A percentile compares a stretch with the other conserved stretches of the same genome.
These are phyloP conservation scores for Tulasnella sp. DNA, from an alignment of 768 basidiomycete genomes.

Conservation along the genomic window DNA sequence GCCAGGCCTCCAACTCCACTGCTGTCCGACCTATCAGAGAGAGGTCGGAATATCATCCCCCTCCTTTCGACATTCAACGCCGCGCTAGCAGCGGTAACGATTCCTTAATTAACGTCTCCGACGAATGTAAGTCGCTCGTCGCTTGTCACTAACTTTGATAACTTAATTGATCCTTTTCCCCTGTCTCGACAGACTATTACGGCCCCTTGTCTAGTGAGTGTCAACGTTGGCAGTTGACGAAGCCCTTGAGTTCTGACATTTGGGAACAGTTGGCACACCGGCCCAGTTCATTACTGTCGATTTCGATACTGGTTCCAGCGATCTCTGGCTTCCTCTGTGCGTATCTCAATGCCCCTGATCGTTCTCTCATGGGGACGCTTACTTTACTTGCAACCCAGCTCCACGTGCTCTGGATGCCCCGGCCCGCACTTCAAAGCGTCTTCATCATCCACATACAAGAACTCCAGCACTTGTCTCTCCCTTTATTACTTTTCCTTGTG, in stretches of 20 bases:
- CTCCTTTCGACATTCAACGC: constrained; percentile 8
- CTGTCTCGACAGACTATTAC: neutral
- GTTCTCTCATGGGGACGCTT: neutral
- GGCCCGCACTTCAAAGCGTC: neutral
- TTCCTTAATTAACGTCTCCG: neutral
- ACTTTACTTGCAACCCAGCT: neutral
- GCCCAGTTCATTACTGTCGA: constrained; percentile 18
- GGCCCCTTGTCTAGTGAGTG: constrained; percentile 1
- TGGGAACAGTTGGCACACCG: constrained; percentile 14
- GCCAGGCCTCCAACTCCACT: neutral
- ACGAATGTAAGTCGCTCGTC: neutral
- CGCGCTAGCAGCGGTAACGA: constrained; percentile 1
- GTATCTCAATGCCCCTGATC: neutral
- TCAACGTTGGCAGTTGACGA: neutral
- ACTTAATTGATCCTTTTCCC: neutral
- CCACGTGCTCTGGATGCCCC: constrained; percentile 12
- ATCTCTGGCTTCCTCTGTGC: neutral
- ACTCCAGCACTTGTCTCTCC: neutral
- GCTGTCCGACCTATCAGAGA: no score
- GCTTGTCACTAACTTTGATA: no score
- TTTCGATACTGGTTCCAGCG: constrained; percentile 19
- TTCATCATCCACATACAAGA: neutral
- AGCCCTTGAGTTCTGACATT: neutral
- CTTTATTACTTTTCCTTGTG: neutral
- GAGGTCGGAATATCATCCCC: neutral